Evolutionary conservation across 305 asterid genomes (phyloP), one percentile per base, ranked within the genome.

Genomic region (Solanum chacoense): DNA sequence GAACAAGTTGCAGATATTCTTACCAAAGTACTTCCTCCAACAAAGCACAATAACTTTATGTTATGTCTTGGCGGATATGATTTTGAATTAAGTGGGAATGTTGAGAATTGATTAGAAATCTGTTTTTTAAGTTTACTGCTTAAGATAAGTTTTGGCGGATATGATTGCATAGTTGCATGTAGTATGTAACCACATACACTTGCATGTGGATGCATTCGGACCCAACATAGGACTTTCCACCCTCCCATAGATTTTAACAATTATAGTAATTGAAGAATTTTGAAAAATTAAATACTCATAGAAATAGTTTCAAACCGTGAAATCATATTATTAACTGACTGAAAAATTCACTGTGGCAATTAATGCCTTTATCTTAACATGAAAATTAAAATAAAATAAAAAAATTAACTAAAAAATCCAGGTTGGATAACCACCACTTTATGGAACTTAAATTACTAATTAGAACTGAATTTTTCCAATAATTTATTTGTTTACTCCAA

Each of bases 401-500:
- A 11, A 24, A 75, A 4, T 9, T 7, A 32, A 32, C 29, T 10
- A 35, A 35, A 10, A 67, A 35, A 35, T 7, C 63, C 63, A 11
- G 34, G 63, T 38, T 78, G 85, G 50, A 76, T 78, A 78, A 37
- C 65, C 35, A 78, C 24, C 24, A 78, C 34, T 78, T 12, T 13
- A 38, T 36, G 34, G 7, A 24, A 78, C 14, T 78, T 38, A 78
- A 78, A 78, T 37, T n/a, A 45, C 59, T 45, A 37, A 78, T 24
- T 37, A 24, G 13, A 78, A 78, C 34, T 38, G 11, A 29, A 29
- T 83, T 45, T 45, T 26, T 86, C 42, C 50, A 72, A 72, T 76
- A 72, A 72, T 65, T 94, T 90, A 93, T 88, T 93, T 94, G 87
- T 93, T 93, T 91, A 91, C 90, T 89, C 98, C 96, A 37, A 97